Percentiles rank a stretch among this genome's conserved stretches.
Evolutionary conservation across 306 rosid genomes (phyloP).

Genomic region (Trifolium dubium): DNA sequence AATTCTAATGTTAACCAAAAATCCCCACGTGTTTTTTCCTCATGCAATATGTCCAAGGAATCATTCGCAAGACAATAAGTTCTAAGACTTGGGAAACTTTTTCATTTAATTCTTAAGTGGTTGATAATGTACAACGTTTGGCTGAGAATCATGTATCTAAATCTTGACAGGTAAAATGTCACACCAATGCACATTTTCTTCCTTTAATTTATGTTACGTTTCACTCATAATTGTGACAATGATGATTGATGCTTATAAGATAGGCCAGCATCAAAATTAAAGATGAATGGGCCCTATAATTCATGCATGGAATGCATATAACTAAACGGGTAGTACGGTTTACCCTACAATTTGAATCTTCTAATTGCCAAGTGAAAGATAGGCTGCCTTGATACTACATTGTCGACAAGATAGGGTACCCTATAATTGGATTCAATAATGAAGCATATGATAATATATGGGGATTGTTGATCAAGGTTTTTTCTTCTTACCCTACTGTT

Average conservation of each 20-base stretch:
- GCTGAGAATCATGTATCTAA: conserved; percentile 13
- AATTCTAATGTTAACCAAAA: background rate
- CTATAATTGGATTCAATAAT: conserved; percentile 45
- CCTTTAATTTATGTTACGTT: conserved; percentile 1
- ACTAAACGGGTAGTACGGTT: conserved; percentile 27
- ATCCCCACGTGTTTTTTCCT: background rate
- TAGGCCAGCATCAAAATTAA: conserved; percentile 44
- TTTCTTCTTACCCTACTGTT: too few relatives aligned
- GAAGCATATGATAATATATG: conserved; percentile 22
- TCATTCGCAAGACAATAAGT: conserved; percentile 13
- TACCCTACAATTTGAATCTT: conserved; percentile 41
- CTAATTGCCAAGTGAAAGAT: conserved; percentile 34
- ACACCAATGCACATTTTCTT: conserved; percentile 20
- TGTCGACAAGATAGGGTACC: conserved; percentile 46
- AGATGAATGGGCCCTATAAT: conserved; percentile 30
- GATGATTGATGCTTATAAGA: conserved; percentile 44
- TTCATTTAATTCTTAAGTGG: background rate
- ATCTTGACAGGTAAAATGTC: conserved; percentile 37
- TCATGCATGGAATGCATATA: conserved; percentile 9
- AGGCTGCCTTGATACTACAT: conserved; percentile 21
- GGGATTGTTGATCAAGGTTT: conserved; percentile 26
- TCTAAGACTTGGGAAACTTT: background rate
- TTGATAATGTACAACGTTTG: conserved; percentile 31
- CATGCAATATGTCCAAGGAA: conserved; percentile 15
- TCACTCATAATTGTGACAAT: conserved; percentile 22